Percentiles rank a stretch among this genome's conserved stretches.
These are phyloP conservation scores for Aphanomyces cochlioides DNA, from an alignment of 352 stramenopile species.

Conservation along the genomic window DNA sequence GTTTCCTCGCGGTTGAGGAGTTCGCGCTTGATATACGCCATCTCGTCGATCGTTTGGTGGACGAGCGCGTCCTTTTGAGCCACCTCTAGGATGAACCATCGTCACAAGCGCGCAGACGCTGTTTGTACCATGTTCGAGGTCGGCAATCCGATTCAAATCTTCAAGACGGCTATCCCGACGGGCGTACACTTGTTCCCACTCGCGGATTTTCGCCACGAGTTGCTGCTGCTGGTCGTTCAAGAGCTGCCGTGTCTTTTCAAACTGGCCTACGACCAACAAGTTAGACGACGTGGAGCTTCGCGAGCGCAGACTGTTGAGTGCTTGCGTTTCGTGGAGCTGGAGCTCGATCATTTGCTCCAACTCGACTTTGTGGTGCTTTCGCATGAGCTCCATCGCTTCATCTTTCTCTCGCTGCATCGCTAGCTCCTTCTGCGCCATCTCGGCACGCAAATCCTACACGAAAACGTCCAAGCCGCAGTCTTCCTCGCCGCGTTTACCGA, in stretches of 20 bases:
- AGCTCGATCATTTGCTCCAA: slow-evolving; percentile 67
- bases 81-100: slow-evolving; percentile 33
- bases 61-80: slow-evolving; percentile 68
- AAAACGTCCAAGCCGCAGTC: background rate
- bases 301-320: slow-evolving; percentile 47
- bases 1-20: slow-evolving; percentile 90
- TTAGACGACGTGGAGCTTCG: no score
- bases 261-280: slow-evolving; percentile 51
- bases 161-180: slow-evolving; percentile 64
- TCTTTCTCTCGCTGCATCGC: slow-evolving; percentile 44
- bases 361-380: slow-evolving; percentile 46
- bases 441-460: slow-evolving; percentile 36
- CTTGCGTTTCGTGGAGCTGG: slow-evolving; percentile 57
- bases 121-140: slow-evolving; percentile 46
- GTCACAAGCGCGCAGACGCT: background rate
- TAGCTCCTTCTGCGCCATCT: slow-evolving; percentile 39
- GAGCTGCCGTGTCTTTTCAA: slow-evolving; percentile 52
- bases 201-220: slow-evolving; percentile 42
- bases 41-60: slow-evolving; percentile 74
- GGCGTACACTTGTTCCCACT: slow-evolving; percentile 61
- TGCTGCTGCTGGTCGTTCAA: slow-evolving; percentile 51
- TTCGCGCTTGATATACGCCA: slow-evolving; percentile 91
- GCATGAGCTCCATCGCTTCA: slow-evolving; percentile 34
- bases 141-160: slow-evolving; percentile 73
- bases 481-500: background rate